These are phyloP conservation scores for Trypanosoma avium DNA, from an alignment of 208 protist genomes.

Conservation along the genomic window DNA sequence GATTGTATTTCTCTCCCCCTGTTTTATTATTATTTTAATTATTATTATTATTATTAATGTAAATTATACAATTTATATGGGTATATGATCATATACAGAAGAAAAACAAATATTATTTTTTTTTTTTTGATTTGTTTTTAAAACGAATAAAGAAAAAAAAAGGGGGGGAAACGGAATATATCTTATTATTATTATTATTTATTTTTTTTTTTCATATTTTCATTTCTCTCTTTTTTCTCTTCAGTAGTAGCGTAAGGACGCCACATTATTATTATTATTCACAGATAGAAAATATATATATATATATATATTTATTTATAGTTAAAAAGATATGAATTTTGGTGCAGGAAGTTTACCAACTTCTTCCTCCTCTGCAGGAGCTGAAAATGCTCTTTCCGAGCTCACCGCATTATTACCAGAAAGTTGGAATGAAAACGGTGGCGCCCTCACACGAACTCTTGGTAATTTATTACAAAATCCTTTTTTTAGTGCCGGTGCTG, in stretches of 20 bases:
- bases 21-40: no score
- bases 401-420: constrained; percentile 55
- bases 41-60: no score
- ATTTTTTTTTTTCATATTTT: background rate
- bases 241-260: background rate
- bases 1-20: no score
- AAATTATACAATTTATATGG: no score
- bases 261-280: background rate
- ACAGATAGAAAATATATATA: constrained; percentile 8
- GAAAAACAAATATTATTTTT: no score
- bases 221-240: background rate
- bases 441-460: constrained; percentile 37
- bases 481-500: constrained; percentile 87
- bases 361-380: constrained; percentile 8
- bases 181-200: background rate
- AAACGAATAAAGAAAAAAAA: constrained; percentile 9
- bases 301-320: constrained; percentile 13
- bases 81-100: no score
- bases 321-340: constrained; percentile 3
- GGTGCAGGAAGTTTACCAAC: background rate
- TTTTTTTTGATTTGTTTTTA: no score
- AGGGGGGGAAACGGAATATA: background rate
- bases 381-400: constrained; percentile 33
- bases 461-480: constrained; percentile 69
- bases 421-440: constrained; percentile 51